Percentiles rank a stretch among this genome's conserved stretches.
Conservation (phyloP, 306 rosid genomes). For the Vachellia collinsii region DNA sequence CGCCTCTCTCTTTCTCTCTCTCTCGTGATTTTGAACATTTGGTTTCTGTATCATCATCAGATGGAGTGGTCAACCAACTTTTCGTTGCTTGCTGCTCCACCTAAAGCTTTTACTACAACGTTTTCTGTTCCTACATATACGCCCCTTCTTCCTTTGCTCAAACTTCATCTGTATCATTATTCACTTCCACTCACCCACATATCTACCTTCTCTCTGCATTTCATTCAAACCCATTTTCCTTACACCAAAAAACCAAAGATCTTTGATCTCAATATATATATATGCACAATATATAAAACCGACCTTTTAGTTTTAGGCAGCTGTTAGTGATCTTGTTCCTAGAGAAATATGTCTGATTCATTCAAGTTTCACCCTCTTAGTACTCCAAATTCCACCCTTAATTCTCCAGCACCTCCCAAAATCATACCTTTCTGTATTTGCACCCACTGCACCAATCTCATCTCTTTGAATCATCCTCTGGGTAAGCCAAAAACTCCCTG, state of each 20-base stretch:
- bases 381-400: constrained; percentile 35
- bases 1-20: background rate
- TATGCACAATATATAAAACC: background rate
- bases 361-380: constrained; percentile 35
- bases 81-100: constrained; percentile 41
- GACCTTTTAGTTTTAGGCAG: background rate
- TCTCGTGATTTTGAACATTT: constrained; percentile 30
- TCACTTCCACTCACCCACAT: background rate
- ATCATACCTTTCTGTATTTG: constrained; percentile 41
- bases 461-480: constrained; percentile 40
- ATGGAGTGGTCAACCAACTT: constrained; percentile 47
- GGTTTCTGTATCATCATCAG: constrained; percentile 19
- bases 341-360: constrained; percentile 41
- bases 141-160: background rate
- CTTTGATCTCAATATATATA: background rate
- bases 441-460: constrained; percentile 43
- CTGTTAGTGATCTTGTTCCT: constrained; percentile 2
- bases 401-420: constrained; percentile 34
- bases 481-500: constrained; percentile 36
- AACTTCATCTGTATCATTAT: constrained; percentile 4
- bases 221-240: constrained; percentile 22
- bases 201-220: constrained; percentile 28
- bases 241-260: constrained; percentile 3
- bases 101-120: constrained; percentile 48
- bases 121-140: constrained; percentile 43